A percentile compares a stretch with the other conserved stretches of the same genome.
Evolutionary conservation across 106 monocot species (phyloP).

Genomic region (Phalaenopsis equestris): DNA sequence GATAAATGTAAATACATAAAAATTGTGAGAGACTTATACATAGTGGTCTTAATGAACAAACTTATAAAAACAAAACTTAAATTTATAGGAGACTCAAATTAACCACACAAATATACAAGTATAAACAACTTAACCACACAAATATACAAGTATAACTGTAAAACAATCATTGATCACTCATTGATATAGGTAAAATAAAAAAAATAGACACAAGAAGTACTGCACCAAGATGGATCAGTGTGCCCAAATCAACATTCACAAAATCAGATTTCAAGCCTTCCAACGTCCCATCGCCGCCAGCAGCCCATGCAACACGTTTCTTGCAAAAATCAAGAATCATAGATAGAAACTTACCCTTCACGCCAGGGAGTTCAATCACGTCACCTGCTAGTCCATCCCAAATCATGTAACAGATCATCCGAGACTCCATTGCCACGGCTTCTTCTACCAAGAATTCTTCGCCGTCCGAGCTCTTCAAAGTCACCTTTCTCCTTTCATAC

Average conservation of each 20-base stretch:
- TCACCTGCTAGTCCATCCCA: conserved; percentile 47
- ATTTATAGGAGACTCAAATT: too few species aligned
- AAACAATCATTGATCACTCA: too few species aligned
- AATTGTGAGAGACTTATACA: too few species aligned
- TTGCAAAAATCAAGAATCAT: conserved; percentile 64
- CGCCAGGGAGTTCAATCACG: conserved; percentile 53
- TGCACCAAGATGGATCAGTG: conserved; percentile 12
- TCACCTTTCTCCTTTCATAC: conserved; percentile 18
- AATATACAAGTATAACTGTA: too few species aligned
- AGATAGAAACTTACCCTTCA: conserved; percentile 48
- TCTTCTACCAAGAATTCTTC: conserved; percentile 52
- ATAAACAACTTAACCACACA: too few species aligned
- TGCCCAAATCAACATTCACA: conserved; percentile 17
- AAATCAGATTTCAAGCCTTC: conserved; percentile 15
- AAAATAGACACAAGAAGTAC: neutral
- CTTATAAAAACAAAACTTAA: too few species aligned
- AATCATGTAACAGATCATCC: conserved; percentile 56
- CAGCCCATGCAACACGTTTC: conserved; percentile 31
- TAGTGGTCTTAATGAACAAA: too few species aligned
- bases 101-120: too few species aligned
- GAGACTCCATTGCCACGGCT: conserved; percentile 36
- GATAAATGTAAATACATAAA: too few species aligned
- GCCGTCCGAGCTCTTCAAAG: conserved; percentile 37
- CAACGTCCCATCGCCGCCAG: neutral
- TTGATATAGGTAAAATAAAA: too few species aligned